Percentiles rank a stretch among this genome's conserved stretches.
phyloP scores from a whole-genome alignment of 495 filamentous ascomycete species.

The Bacidia rubella region DNA sequence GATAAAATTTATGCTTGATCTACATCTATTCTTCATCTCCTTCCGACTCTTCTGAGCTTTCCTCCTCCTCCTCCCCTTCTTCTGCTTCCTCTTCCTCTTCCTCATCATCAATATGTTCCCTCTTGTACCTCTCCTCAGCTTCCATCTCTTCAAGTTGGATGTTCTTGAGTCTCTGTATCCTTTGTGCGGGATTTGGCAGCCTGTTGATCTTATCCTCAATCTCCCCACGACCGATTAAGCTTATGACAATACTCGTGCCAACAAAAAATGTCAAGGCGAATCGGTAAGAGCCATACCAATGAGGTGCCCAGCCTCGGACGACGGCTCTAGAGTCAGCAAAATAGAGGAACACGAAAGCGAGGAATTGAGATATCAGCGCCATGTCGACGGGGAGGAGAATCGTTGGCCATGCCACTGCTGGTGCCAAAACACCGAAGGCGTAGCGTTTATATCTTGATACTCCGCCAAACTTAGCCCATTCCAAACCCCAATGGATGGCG shows the following conservation, averaged over 20 bases:
- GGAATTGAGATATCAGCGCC: constrained; percentile 81
- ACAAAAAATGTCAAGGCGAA: constrained; percentile 94
- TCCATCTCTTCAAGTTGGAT: constrained; percentile 41
- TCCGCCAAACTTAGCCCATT: constrained; percentile 65
- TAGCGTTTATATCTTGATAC: constrained; percentile 63
- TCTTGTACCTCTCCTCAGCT: constrained; percentile 44
- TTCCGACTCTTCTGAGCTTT: constrained; percentile 12
- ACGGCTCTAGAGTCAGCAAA: constrained; percentile 72
- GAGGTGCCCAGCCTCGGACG: constrained; percentile 65
- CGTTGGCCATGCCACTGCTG: constrained; percentile 87
- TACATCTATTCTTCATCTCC: background rate
- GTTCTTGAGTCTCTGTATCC: constrained; percentile 49
- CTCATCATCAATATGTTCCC: constrained; percentile 29
- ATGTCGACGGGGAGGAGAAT: constrained; percentile 74
- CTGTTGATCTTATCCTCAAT: constrained; percentile 46
- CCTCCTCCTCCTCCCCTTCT: constrained; percentile 26
- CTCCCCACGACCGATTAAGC: constrained; percentile 73
- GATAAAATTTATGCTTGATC: background rate
- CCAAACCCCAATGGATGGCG: constrained; percentile 88
- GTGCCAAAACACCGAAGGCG: constrained; percentile 66
- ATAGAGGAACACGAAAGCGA: constrained; percentile 79
- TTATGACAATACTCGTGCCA: constrained; percentile 73
- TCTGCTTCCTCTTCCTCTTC: constrained; percentile 26
- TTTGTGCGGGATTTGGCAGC: constrained; percentile 38
- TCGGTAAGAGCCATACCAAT: constrained; percentile 87